A percentile compares a stretch with the other conserved stretches of the same genome.
Evolutionary conservation across 176 grass and related monocot genomes (phyloP).

Genomic region (Oropetium thomaeum): DNA sequence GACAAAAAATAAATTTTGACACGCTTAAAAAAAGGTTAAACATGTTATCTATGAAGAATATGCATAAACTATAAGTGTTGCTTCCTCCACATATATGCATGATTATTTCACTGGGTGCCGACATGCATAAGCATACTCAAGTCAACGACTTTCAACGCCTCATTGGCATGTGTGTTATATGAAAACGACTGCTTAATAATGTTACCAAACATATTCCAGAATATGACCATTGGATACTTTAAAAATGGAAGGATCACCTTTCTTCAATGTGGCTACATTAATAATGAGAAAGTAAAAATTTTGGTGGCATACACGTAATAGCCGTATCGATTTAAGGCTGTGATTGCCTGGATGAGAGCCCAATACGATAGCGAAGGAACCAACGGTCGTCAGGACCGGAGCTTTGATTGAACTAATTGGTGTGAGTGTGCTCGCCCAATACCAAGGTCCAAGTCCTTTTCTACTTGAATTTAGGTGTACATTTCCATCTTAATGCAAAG

Average conservation of each 20-base stretch:
- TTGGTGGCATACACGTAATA: neutral
- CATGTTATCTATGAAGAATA: constrained; percentile 30
- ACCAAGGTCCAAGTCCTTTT: neutral
- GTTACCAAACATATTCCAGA: constrained; percentile 7
- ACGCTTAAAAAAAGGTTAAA: constrained; percentile 16
- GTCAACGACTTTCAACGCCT: constrained; percentile 3
- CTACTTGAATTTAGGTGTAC: neutral
- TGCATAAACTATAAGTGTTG: constrained; percentile 22
- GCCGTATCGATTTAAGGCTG: neutral
- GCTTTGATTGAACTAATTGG: neutral
- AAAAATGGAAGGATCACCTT: neutral
- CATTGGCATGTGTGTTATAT: neutral
- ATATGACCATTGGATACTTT: neutral
- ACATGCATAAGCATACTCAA: constrained; percentile 11
- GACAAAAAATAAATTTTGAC: constrained; percentile 14
- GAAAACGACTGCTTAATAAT: neutral
- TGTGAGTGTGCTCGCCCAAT: neutral
- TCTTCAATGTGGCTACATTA: neutral
- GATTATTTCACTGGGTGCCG: constrained; percentile 19
- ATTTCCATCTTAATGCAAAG: neutral
- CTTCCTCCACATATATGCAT: constrained; percentile 20
- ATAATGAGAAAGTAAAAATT: neutral
- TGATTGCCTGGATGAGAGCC: constrained; percentile 2
- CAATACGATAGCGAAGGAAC: neutral
- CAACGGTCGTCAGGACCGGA: neutral